A percentile compares a stretch with the other conserved stretches of the same genome.
Conservation (phyloP, 257 asterid species). For the Cynanchum wilfordii region DNA sequence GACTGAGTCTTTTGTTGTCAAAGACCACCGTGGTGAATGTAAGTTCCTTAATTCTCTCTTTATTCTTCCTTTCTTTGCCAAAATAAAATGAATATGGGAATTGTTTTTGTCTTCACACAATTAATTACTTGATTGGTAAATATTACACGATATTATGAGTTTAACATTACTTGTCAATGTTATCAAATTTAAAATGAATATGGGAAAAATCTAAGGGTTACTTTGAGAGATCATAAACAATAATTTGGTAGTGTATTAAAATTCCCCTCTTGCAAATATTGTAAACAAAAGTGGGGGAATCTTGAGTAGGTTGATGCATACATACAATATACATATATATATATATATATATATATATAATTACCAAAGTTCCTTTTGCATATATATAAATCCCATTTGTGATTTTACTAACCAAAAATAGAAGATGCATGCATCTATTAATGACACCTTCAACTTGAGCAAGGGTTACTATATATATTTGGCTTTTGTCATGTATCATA, state of each 20-base stretch:
- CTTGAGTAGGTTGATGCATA: neutral
- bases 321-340: neutral
- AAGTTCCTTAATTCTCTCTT: conserved; percentile 22
- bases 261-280: neutral
- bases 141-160: too few relatives aligned
- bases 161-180: too few relatives aligned
- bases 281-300: neutral
- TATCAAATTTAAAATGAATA: too few relatives aligned
- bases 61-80: too few relatives aligned
- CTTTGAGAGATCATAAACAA: too few relatives aligned
- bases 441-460: neutral
- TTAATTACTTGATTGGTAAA: too few relatives aligned
- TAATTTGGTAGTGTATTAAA: too few relatives aligned
- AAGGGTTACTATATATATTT: neutral
- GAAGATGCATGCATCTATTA: neutral
- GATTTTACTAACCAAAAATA: neutral
- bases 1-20: conserved; percentile 57
- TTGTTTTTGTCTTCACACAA: too few relatives aligned
- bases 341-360: too few relatives aligned
- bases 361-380: too few relatives aligned
- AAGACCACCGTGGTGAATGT: conserved; percentile 82
- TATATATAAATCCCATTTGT: neutral
- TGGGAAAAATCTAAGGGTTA: too few relatives aligned
- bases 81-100: too few relatives aligned
- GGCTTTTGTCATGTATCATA: neutral